These are phyloP conservation scores for Penicillium brevicompactum DNA, from an alignment of 2,329 filamentous ascomycete species.

Conservation along the genomic window DNA sequence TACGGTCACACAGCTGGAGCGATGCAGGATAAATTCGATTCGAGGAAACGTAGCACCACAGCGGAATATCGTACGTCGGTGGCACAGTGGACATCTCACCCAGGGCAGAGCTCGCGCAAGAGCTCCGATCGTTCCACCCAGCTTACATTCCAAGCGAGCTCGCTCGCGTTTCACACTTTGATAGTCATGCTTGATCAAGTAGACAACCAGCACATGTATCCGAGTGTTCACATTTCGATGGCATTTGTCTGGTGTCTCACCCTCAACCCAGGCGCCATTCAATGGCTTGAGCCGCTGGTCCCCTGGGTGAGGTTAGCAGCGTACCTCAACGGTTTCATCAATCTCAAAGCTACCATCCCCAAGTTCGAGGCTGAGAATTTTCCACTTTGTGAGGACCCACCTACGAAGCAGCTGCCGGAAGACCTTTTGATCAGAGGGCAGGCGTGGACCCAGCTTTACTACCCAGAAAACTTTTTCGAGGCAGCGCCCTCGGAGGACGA, in stretches of 20 bases:
- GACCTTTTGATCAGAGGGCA: constrained; percentile 61
- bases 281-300: constrained; percentile 44
- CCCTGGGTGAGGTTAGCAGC: constrained; percentile 54
- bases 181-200: constrained; percentile 49
- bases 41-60: constrained; percentile 12
- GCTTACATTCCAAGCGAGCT: constrained; percentile 40
- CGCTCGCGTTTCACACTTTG: constrained; percentile 47
- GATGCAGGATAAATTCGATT: constrained; percentile 30
- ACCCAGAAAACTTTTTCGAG: constrained; percentile 55
- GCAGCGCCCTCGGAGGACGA: constrained; percentile 56
- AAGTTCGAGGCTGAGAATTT: constrained; percentile 45
- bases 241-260: constrained; percentile 54
- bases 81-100: constrained; percentile 18
- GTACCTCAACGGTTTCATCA: constrained; percentile 58
- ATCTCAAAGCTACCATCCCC: constrained; percentile 36
- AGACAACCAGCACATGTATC: constrained; percentile 55
- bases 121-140: constrained; percentile 23
- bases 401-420: constrained; percentile 56
- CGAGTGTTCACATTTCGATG: constrained; percentile 58
- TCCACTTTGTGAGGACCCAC: constrained; percentile 41
- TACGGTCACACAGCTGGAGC: constrained; percentile 50
- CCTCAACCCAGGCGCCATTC: constrained; percentile 39
- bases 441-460: constrained; percentile 54
- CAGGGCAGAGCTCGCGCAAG: no score
- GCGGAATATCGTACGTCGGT: constrained; percentile 17